Base-by-base conservation (phyloP, 768 basidiomycete genomes). In the Mycena maculata region DNA sequence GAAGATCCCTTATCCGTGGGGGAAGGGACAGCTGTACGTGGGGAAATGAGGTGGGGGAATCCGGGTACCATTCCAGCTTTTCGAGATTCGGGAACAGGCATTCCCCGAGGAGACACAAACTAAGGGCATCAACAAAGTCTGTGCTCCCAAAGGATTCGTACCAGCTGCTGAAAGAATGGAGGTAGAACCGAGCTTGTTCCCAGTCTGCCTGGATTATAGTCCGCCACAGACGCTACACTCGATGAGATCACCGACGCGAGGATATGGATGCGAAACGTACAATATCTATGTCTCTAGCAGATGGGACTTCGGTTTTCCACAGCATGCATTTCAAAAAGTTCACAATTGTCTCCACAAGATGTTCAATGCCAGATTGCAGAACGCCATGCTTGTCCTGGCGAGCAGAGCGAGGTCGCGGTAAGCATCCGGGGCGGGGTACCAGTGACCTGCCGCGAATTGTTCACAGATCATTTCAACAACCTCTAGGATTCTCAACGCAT, bases 11-110 rank as follows among this genome's bases (percentile, higher is more conserved):
- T 2, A 59, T 33, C 3, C 45, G 30, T 2, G 57, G 45, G 7
- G 44, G 18, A 36, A 59, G 30, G 20, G 48, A 59, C n/a, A 48
- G 18, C 20, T 45, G 44, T 30, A 59, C 20, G 45, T 48, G 44
- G 13, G 25, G 31, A 30, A 59, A 48, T 7, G 16, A 9, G 11
- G 0, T 1, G 33, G 20, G 22, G 0, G 45, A 7, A 6, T 12
- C 3, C 1, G n/a, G 41, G 4, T 9, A 23, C 45, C 57, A 47
- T 1, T 13, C 11, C 22, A 48, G 45, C 6, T 4, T 23, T 38
- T 59, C 44, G 30, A 59, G 57, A 59, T 59, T 59, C 30, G 57
- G 57, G 25, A 59, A 59, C 3, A 59, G 16, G 27, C 3, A 47
- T 0, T 47, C 22, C 11, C 18, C n/a, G 4, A 15, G n/a, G 15